A percentile compares a stretch with the other conserved stretches of the same genome.
Evolutionary conservation across 129 eudicot genomes (phyloP).

Genomic region (Arctium minus): DNA sequence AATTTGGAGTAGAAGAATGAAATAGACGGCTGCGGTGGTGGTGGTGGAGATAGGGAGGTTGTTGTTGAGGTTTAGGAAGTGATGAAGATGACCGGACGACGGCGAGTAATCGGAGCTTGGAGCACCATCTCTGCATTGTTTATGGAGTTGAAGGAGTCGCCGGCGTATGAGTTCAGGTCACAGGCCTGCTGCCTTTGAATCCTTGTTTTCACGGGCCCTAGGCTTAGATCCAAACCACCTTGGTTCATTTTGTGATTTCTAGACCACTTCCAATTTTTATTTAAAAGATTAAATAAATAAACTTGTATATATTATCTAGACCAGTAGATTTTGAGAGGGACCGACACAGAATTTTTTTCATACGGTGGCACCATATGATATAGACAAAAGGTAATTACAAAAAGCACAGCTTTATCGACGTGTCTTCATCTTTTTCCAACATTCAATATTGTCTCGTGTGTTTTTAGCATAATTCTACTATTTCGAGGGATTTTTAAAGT

Average conservation of each 20-base stretch:
- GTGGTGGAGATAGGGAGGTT: slow-evolving; percentile 20
- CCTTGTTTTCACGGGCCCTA: neutral
- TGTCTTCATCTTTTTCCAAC: too few species aligned
- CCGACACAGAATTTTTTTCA: too few species aligned
- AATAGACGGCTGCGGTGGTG: slow-evolving; percentile 32
- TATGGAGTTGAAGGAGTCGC: neutral
- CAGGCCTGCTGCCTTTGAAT: neutral
- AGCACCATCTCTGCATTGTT: slow-evolving; percentile 68
- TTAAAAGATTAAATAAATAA: too few species aligned
- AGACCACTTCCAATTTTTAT: too few species aligned
- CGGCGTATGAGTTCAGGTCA: neutral
- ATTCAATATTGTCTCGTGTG: too few species aligned
- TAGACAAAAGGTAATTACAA: too few species aligned
- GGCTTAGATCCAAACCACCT: neutral
- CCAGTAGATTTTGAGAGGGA: too few species aligned
- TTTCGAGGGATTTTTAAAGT: too few species aligned
- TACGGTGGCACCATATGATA: too few species aligned
- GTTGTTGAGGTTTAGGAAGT: slow-evolving; percentile 14
- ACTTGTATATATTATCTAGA: too few species aligned
- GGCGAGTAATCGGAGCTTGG: slow-evolving; percentile 62
- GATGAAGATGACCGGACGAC: slow-evolving; percentile 25
- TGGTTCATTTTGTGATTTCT: neutral
- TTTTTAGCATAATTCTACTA: too few species aligned
- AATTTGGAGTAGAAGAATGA: slow-evolving; percentile 38
- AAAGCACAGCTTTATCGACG: too few species aligned